phyloP scores from a whole-genome alignment of 2,329 filamentous ascomycete species.

The Fusarium camptoceras region DNA sequence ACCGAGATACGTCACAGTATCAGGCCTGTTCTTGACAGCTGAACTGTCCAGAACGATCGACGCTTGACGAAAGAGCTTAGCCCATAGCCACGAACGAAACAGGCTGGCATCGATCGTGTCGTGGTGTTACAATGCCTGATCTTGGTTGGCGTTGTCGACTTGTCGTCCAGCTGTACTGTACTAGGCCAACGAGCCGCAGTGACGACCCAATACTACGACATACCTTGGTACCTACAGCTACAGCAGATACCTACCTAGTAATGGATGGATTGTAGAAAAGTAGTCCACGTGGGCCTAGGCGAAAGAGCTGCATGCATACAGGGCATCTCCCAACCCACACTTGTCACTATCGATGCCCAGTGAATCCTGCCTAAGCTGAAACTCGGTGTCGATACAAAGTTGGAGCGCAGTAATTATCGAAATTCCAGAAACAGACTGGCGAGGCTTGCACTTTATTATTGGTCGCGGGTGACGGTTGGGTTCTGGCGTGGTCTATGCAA shows the following conservation, averaged over 20 bases:
- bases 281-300: constrained; percentile 28
- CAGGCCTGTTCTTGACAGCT: background rate
- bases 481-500: constrained; percentile 8
- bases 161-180: background rate
- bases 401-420: constrained; percentile 7
- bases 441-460: constrained; percentile 36
- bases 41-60: constrained; percentile 18
- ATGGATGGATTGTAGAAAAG: background rate
- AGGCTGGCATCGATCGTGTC: background rate
- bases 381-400: constrained; percentile 27
- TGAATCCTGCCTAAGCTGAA: constrained; percentile 32
- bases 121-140: constrained; percentile 15
- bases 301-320: constrained; percentile 31
- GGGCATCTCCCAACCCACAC: constrained; percentile 29
- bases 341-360: constrained; percentile 39
- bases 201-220: constrained; percentile 11
- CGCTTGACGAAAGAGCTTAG: constrained; percentile 14
- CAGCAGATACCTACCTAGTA: too few species aligned
- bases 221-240: background rate
- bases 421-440: constrained; percentile 19
- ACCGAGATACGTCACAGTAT: constrained; percentile 23
- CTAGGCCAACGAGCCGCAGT: constrained; percentile 1
- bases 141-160: background rate
- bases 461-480: constrained; percentile 27
- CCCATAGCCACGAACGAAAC: background rate